Percentiles rank a stretch among this genome's conserved stretches.
phyloP scores from a whole-genome alignment of 352 stramenopile genomes.

The Pythium insidiosum region DNA sequence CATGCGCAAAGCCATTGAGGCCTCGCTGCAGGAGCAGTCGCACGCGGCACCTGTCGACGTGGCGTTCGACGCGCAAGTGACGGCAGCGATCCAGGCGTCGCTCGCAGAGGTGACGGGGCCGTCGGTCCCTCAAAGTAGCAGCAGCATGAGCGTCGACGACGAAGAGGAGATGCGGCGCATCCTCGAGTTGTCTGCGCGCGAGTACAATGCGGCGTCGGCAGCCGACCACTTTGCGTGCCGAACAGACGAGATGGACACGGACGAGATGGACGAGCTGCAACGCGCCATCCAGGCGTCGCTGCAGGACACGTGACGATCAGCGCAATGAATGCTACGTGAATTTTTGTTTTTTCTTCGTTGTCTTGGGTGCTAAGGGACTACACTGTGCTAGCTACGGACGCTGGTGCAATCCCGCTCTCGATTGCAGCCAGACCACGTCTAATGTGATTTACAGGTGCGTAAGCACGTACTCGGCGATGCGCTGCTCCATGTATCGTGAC shows the following conservation, averaged over 20 bases:
- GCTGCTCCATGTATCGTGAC: conserved; percentile 97
- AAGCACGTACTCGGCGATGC: conserved; percentile 85
- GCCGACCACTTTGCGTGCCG: conserved; percentile 4
- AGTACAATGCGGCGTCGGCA: conserved; percentile 18
- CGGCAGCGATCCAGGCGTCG: conserved; percentile 62
- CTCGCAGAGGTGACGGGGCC: conserved; percentile 13
- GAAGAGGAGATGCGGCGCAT: conserved; percentile 48
- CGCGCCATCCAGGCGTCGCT: conserved; percentile 76
- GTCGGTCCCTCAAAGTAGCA: not conserved
- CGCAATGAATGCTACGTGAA: too few relatives aligned
- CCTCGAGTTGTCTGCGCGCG: conserved; percentile 53
- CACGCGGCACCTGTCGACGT: not conserved
- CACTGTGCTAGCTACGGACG: too few relatives aligned
- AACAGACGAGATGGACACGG: conserved; percentile 16
- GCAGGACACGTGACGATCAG: conserved; percentile 37
- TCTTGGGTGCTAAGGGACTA: too few relatives aligned
- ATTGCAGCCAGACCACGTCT: too few relatives aligned
- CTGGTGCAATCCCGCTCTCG: too few relatives aligned
- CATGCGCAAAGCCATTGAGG: conserved; percentile 56
- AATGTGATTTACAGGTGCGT: conserved; percentile 51
- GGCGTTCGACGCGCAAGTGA: conserved; percentile 49
- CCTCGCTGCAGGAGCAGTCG: conserved; percentile 37
- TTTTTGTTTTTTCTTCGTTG: too few relatives aligned
- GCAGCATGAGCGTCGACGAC: conserved; percentile 32
- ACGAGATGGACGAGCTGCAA: conserved; percentile 75